phyloP scores from a whole-genome alignment of 352 stramenopile species.

The Blastocystis sp. region DNA sequence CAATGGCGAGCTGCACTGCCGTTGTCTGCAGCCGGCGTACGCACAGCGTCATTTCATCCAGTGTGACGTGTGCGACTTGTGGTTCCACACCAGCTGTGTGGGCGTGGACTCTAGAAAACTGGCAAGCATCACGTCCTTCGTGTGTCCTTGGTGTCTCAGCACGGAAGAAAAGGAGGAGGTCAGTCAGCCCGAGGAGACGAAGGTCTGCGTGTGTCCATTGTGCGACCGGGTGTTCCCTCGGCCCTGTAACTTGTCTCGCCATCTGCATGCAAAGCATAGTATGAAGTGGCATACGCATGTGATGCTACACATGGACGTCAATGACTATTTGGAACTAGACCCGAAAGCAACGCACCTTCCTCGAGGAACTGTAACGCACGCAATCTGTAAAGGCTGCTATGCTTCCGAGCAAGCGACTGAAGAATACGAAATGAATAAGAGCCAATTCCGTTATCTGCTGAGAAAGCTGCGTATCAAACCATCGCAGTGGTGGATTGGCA shows the following conservation, averaged over 20 bases:
- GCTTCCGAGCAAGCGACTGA: not conserved
- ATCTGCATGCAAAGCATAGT: conserved; percentile 37
- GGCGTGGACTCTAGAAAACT: conserved; percentile 2
- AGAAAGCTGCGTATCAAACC: conserved; percentile 44
- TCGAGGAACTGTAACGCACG: not conserved
- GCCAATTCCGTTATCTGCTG: conserved; percentile 29
- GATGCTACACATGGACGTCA: conserved; percentile 30
- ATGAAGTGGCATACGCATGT: conserved; percentile 61
- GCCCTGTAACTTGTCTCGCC: conserved; percentile 54
- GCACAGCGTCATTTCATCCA: conserved; percentile 59
- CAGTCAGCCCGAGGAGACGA: not conserved
- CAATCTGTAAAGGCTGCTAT: not conserved
- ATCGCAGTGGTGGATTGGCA: conserved; percentile 21
- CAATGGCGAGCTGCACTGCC: conserved; percentile 3
- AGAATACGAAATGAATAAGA: conserved; percentile 25
- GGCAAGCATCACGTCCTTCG: not conserved
- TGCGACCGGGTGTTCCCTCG: conserved; percentile 51
- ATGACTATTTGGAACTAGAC: conserved; percentile 38
- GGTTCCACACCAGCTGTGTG: conserved; percentile 52
- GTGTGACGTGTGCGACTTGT: conserved; percentile 44
- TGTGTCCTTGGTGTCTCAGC: conserved; percentile 42
- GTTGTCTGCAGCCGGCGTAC: not conserved
- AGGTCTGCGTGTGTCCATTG: not conserved
- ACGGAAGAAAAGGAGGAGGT: not conserved
- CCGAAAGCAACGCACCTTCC: not conserved